Conservation (phyloP, 352 stramenopile genomes). For the Thraustochytrium striatum region DNA sequence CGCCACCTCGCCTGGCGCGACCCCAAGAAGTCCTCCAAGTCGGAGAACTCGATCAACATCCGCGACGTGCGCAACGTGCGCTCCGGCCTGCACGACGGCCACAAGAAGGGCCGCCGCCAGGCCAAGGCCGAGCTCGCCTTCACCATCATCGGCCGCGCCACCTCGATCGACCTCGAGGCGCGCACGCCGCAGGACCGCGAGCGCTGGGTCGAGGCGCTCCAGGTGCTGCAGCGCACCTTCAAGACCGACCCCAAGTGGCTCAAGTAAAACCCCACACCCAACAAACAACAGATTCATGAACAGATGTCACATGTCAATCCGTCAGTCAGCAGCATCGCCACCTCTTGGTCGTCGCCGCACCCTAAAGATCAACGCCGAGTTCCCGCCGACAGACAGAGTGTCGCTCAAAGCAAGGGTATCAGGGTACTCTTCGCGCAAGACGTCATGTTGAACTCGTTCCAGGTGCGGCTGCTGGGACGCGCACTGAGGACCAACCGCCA, state of each 20-base stretch:
- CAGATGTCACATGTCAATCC: too few relatives aligned
- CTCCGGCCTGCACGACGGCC: constrained; percentile 42
- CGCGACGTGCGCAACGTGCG: constrained; percentile 38
- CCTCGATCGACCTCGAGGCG: constrained; percentile 44
- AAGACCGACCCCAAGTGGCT: constrained; percentile 40
- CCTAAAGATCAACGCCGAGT: too few relatives aligned
- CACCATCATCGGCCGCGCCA: constrained; percentile 29
- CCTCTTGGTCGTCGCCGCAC: too few relatives aligned
- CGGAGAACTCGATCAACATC: constrained; percentile 46
- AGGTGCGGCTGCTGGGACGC: too few relatives aligned
- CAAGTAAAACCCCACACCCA: too few relatives aligned
- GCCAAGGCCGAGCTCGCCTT: constrained; percentile 47
- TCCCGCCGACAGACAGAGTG: too few relatives aligned
- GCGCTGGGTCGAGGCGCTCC: constrained; percentile 40
- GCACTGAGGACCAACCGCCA: too few relatives aligned
- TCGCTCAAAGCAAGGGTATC: too few relatives aligned
- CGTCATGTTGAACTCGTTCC: too few relatives aligned
- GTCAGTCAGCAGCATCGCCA: too few relatives aligned
- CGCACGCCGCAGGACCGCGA: constrained; percentile 5
- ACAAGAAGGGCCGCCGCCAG: constrained; percentile 44
- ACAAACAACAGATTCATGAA: too few relatives aligned
- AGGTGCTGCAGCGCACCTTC: constrained; percentile 16
- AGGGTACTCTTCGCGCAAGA: too few relatives aligned
- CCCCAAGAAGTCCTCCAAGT: constrained; percentile 50
- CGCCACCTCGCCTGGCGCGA: constrained; percentile 47